Percentiles rank a stretch among this genome's conserved stretches.
phyloP scores from a whole-genome alignment of 441 rosid genomes.

The Aquilaria agallochum region DNA sequence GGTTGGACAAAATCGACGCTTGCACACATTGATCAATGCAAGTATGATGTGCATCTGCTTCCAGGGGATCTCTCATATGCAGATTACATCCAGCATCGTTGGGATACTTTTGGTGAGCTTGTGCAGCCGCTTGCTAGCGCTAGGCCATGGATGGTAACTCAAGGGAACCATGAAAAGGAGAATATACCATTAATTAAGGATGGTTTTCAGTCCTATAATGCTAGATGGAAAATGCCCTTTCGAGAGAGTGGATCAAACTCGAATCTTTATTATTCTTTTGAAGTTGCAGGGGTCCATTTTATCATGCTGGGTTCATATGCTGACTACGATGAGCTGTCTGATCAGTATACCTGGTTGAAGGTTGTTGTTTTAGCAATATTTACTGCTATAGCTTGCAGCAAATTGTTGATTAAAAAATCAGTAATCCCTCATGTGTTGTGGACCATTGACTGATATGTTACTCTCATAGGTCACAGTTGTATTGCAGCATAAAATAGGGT shows the following conservation, averaged over 20 bases:
- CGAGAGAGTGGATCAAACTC: constrained; percentile 88
- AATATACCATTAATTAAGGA: constrained; percentile 56
- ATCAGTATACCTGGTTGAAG: constrained; percentile 87
- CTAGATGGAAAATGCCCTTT: constrained; percentile 97
- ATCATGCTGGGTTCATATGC: constrained; percentile 91
- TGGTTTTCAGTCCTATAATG: constrained; percentile 72
- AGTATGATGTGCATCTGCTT: constrained; percentile 73
- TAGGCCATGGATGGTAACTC: constrained; percentile 98
- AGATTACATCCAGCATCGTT: constrained; percentile 73
- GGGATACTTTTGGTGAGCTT: constrained; percentile 92
- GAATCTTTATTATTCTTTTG: constrained; percentile 93
- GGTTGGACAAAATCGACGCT: constrained; percentile 96
- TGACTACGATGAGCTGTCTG: constrained; percentile 62
- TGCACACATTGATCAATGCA: constrained; percentile 74
- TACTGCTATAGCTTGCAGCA: no score
- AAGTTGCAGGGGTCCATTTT: constrained; percentile 78
- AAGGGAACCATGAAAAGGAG: constrained; percentile 95
- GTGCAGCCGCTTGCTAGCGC: constrained; percentile 94
- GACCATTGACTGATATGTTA: no score
- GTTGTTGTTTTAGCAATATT: constrained; percentile 24
- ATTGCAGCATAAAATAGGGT: no score
- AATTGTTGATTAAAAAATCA: no score
- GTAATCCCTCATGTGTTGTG: no score
- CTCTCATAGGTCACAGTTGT: no score
- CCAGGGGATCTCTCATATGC: constrained; percentile 98